A percentile compares a stretch with the other conserved stretches of the same genome.
Conservation (phyloP, 768 basidiomycete genomes). For the Boletus sp. region DNA sequence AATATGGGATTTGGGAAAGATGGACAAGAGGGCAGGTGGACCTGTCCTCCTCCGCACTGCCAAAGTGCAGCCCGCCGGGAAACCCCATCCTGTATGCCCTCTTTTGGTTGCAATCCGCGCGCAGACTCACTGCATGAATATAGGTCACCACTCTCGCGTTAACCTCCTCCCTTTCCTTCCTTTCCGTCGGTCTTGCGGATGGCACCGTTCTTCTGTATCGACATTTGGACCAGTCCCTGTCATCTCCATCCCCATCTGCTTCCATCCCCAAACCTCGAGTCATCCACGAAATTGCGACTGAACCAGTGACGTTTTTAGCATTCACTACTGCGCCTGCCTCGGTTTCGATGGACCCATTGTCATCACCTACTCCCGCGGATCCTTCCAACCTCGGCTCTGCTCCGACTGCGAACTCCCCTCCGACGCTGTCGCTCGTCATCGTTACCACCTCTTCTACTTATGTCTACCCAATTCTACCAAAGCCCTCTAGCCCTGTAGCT, state of each 20-base stretch:
- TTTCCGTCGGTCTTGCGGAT: conserved; percentile 92
- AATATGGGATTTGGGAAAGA: conserved; percentile 82
- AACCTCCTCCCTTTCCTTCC: conserved; percentile 73
- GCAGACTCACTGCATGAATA: background rate
- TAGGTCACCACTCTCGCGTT: conserved; percentile 80
- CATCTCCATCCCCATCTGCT: conserved; percentile 59
- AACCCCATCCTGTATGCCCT: conserved; percentile 70
- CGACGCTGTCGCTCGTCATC: conserved; percentile 68
- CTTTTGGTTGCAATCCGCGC: background rate
- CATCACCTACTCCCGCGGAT: conserved; percentile 13
- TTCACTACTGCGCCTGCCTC: conserved; percentile 51
- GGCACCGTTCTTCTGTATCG: conserved; percentile 91
- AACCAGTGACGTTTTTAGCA: conserved; percentile 91
- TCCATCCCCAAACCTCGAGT: conserved; percentile 85
- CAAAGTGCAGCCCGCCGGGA: conserved; percentile 71
- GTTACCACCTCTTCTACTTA: conserved; percentile 86
- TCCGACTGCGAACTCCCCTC: conserved; percentile 23
- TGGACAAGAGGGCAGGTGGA: conserved; percentile 59
- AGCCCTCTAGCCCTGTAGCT: conserved; percentile 63
- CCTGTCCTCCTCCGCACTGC: conserved; percentile 71
- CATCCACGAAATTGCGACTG: conserved; percentile 78
- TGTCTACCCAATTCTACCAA: conserved; percentile 70
- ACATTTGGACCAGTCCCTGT: conserved; percentile 87
- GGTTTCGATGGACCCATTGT: conserved; percentile 22
- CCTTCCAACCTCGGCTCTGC: conserved; percentile 13